A percentile compares a stretch with the other conserved stretches of the same genome.
phyloP scores from a whole-genome alignment of 2,329 filamentous ascomycete species.

The Calonectria ilicicola region DNA sequence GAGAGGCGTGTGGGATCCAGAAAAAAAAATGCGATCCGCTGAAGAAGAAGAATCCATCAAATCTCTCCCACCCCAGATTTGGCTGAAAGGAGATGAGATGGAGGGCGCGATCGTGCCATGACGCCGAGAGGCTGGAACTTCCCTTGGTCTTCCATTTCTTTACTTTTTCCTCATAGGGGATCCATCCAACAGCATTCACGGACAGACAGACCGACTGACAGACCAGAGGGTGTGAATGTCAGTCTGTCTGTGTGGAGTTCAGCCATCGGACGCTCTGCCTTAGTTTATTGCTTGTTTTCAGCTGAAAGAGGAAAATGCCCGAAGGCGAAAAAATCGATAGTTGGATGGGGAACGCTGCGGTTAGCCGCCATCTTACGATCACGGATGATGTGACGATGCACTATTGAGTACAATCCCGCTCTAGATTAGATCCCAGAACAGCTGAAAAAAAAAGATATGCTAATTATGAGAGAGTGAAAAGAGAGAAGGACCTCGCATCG shows the following conservation, averaged over 20 bases:
- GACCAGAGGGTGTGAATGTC: not conserved
- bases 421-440: not conserved
- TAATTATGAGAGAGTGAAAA: not conserved
- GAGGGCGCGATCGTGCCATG: not conserved
- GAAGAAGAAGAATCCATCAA: not conserved
- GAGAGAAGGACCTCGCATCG: not conserved
- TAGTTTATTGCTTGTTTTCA: not conserved
- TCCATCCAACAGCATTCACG: not conserved
- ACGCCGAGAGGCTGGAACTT: not conserved
- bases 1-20: slow-evolving; percentile 8
- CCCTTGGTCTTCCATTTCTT: not conserved
- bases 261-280: not conserved
- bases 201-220: too few relatives aligned
- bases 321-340: slow-evolving; percentile 6
- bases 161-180: not conserved
- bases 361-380: slow-evolving; percentile 6
- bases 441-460: not conserved
- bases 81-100: not conserved
- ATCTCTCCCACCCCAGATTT: not conserved
- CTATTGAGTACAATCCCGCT: not conserved
- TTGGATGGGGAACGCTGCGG: not conserved
- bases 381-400: slow-evolving; percentile 2
- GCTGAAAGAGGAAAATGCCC: slow-evolving; percentile 8
- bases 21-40: not conserved
- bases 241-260: too few relatives aligned